Base-by-base conservation (phyloP, 139 green algal genomes). In the Zygnema circumcarinatum region DNA sequence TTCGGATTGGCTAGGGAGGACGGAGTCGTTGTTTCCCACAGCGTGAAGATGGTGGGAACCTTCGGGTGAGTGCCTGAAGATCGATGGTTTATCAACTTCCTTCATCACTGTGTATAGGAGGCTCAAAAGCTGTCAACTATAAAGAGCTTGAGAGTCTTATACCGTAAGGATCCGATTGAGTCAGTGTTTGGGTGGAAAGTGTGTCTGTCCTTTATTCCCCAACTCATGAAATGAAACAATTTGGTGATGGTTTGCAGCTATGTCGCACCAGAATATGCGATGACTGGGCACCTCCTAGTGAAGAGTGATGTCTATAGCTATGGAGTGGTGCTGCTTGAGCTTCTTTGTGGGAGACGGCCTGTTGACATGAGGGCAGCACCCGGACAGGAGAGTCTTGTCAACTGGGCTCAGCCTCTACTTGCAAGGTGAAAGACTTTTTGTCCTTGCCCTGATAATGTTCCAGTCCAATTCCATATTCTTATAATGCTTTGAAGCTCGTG, bases 321-420 rank as follows among this genome's bases (percentile, higher is more conserved):
- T 38, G 79, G 79, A 0, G 91, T 94, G 36, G 85, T 94, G 74
- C 83, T 94, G 73, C 87, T 94, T 85, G 91, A 94, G 86, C 81
- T 94, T 68, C 76, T 94, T 67, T 92, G 86, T n/a, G 90, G 90
- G 39, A 62, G 56, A 32, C 67, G 85, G 38, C 67, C 88, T 0
- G 88, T 92, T 25, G 92, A 93, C 54, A 89, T 75, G 7, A 52
- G n/a, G 0, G 80, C 81, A 29, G 84, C 83, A 21, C 33, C 33
- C 25, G 74, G 81, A 54, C 69, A 86, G 41, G 82, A 88, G 32
- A 79, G 79, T 39, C 79, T 93, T 40, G 87, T 90, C 3, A 42
- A 87, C 53, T 91, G 75, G 75, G 54, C 75, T 11, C 31, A 29
- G 3, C 25, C 75, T 25, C 75, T 83, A 11, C 75, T 83, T 11